These are phyloP conservation scores for Truncatella angustata DNA, from an alignment of 2,329 filamentous ascomycete genomes.

Conservation along the genomic window DNA sequence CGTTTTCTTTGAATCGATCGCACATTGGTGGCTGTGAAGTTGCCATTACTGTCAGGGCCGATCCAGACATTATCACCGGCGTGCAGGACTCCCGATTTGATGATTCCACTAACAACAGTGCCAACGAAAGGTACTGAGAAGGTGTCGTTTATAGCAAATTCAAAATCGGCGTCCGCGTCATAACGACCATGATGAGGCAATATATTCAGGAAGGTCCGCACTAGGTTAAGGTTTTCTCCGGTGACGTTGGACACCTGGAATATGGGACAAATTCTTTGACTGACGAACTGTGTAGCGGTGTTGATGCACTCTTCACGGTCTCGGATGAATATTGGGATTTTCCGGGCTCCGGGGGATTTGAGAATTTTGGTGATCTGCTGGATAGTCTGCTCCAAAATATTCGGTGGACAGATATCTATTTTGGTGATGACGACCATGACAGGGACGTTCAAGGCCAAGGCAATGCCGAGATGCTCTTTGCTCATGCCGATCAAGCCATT, in stretches of 20 bases:
- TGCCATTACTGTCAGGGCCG: conserved; percentile 85
- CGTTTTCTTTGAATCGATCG: conserved; percentile 94
- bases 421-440: conserved; percentile 98
- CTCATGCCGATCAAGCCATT: conserved; percentile 98
- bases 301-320: conserved; percentile 88
- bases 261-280: conserved; percentile 90
- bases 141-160: conserved; percentile 95
- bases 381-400: conserved; percentile 92
- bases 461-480: conserved; percentile 95
- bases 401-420: conserved; percentile 95
- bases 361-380: conserved; percentile 89
- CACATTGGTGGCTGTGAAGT: conserved; percentile 83
- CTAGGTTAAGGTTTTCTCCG: conserved; percentile 83
- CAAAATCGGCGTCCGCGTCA: conserved; percentile 81
- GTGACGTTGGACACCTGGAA: conserved; percentile 99
- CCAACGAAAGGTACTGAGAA: conserved; percentile 98
- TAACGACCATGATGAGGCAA: conserved; percentile 93
- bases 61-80: conserved; percentile 86
- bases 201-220: conserved; percentile 92
- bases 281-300: conserved; percentile 94
- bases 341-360: conserved; percentile 88
- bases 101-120: conserved; percentile 91
- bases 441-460: conserved; percentile 89
- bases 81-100: conserved; percentile 85
- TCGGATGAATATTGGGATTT: conserved; percentile 95